phyloP scores from a whole-genome alignment of 2,329 filamentous ascomycete genomes.

The Colletotrichum lentis region DNA sequence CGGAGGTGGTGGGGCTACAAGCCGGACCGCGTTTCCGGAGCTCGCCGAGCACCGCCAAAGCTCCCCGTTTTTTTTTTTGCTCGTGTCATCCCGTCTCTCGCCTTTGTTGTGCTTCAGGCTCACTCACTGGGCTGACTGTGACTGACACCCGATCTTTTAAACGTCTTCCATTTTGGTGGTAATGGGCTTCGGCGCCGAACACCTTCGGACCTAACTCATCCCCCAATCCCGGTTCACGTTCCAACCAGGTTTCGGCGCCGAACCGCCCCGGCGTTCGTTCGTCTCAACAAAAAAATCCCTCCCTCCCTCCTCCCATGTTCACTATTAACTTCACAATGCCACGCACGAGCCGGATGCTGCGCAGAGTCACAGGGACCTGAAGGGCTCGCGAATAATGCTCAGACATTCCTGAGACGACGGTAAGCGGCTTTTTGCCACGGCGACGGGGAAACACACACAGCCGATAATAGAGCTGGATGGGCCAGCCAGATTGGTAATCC shows the following conservation, averaged over 20 bases:
- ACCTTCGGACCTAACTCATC: neutral
- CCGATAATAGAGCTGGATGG: neutral
- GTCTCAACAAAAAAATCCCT: slow-evolving; percentile 3
- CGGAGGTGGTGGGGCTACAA: neutral
- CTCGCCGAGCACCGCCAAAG: neutral
- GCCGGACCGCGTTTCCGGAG: slow-evolving; percentile 8
- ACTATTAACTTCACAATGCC: too few species aligned
- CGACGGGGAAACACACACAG: neutral
- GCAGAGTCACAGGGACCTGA: neutral
- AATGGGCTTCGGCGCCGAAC: neutral
- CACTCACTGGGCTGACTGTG: too few species aligned
- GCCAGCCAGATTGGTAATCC: slow-evolving; percentile 24
- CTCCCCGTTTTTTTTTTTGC: neutral
- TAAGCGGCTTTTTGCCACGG: slow-evolving; percentile 20
- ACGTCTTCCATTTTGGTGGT: too few species aligned
- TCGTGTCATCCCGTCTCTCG: too few species aligned
- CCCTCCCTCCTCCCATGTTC: too few species aligned
- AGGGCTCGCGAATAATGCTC: slow-evolving; percentile 8
- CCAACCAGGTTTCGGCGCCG: neutral
- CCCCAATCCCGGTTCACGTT: neutral
- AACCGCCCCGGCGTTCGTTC: neutral
- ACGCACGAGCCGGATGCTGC: slow-evolving; percentile 25
- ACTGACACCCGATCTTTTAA: too few species aligned
- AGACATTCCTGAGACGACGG: slow-evolving; percentile 32
- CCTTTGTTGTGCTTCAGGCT: too few species aligned